These are phyloP conservation scores for Dictyostelium firmibasis DNA, from an alignment of 78 protist genomes.

Conservation along the genomic window DNA sequence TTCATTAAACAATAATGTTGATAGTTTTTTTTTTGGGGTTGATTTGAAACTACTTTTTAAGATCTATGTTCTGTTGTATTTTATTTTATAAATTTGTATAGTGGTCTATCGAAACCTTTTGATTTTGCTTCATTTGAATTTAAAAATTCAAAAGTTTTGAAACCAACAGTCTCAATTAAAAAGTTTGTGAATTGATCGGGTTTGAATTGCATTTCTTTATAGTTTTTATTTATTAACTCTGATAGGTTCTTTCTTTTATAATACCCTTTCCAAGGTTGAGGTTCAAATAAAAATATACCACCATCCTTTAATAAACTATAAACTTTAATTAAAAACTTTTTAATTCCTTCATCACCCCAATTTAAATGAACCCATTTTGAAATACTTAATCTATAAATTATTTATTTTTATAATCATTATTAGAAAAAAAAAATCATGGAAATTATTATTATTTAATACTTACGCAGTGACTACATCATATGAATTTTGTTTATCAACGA, in stretches of 20 bases:
- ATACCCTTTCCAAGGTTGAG: slow-evolving; percentile 83
- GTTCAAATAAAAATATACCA: slow-evolving; percentile 88
- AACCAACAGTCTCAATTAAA: slow-evolving; percentile 29
- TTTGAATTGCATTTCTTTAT: slow-evolving; percentile 24
- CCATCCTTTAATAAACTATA: slow-evolving; percentile 73
- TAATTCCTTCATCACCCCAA: slow-evolving; percentile 88
- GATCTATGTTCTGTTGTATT: too few relatives aligned
- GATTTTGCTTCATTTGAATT: background rate
- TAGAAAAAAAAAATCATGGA: background rate
- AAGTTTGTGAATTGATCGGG: slow-evolving; percentile 38
- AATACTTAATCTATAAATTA: slow-evolving; percentile 82
- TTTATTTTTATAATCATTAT: background rate
- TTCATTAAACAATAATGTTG: too few relatives aligned
- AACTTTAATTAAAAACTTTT: slow-evolving; percentile 69
- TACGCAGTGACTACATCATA: slow-evolving; percentile 63
- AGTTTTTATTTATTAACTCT: slow-evolving; percentile 10
- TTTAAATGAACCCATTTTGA: slow-evolving; percentile 91
- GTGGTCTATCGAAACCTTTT: slow-evolving; percentile 44
- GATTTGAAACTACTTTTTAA: too few relatives aligned
- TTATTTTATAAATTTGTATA: slow-evolving; percentile 49
- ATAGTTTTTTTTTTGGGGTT: too few relatives aligned
- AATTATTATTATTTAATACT: background rate
- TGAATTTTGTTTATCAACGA: background rate
- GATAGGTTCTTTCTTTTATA: slow-evolving; percentile 1
- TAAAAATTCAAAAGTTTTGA: background rate